Percentiles rank a stretch among this genome's conserved stretches.
Evolutionary conservation across 208 protist genomes (phyloP).

Genomic region (Crithidia fasciculata): DNA sequence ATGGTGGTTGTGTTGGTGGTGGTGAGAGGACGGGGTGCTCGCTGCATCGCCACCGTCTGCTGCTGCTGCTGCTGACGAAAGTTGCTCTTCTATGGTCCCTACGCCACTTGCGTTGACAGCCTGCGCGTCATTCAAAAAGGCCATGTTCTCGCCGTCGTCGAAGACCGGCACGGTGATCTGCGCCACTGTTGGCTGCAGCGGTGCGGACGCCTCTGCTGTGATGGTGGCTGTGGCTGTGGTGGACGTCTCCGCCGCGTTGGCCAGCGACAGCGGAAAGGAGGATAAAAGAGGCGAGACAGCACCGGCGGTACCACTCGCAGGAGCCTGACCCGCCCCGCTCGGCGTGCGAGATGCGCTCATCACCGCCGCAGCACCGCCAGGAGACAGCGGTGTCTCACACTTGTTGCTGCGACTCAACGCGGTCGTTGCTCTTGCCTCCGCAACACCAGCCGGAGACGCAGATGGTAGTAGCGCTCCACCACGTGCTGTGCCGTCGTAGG

Average conservation of each 20-base stretch:
- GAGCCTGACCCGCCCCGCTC: too few species aligned
- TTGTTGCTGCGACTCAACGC: neutral
- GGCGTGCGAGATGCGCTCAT: too few species aligned
- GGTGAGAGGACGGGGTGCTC: neutral
- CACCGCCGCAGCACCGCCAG: too few species aligned
- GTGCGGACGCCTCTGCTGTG: neutral
- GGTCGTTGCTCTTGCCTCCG: neutral
- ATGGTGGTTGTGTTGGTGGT: conserved; percentile 3
- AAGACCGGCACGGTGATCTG: conserved; percentile 16
- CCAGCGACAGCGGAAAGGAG: too few species aligned
- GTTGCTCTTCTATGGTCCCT: too few species aligned
- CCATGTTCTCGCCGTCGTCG: conserved; percentile 6
- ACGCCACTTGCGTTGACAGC: too few species aligned
- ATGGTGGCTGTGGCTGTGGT: neutral
- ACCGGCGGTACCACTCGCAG: too few species aligned
- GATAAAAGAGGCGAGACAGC: too few species aligned
- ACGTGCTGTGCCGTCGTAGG: conserved; percentile 1
- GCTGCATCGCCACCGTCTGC: neutral
- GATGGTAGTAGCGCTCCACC: neutral
- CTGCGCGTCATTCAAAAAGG: neutral
- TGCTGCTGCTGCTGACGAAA: neutral
- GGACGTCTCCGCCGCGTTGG: neutral
- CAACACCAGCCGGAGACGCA: neutral
- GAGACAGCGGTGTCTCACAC: neutral
- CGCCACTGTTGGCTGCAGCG: conserved; percentile 11